Evolutionary conservation across 257 asterid genomes (phyloP), one percentile per base, ranked within the genome.

Genomic region (Fraxinus americana): DNA sequence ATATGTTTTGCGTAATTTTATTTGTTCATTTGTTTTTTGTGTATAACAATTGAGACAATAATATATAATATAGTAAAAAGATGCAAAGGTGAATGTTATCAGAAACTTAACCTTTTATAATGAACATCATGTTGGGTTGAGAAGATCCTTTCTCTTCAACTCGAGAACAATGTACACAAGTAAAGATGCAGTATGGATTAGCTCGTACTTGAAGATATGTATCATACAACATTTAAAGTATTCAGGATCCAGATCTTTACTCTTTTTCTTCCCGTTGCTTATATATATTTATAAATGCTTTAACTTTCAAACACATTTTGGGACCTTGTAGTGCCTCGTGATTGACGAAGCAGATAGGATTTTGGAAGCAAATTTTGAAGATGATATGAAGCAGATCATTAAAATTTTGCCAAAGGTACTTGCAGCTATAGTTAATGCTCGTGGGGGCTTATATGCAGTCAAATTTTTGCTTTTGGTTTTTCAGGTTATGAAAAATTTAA

Each of bases 331-430:
- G 99, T 93, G 98, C 84, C 97, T 96, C 27, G 72, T 91, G 69
- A 90, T 96, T 75, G 99, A 96, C 82, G 99, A 96, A 87, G 99
- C 99, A 78, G 99, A 96, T 81, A 85, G 99, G 88, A 93, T 96
- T 77, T 81, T 96, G 86, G 99, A 96, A 90, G 93, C 91, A 27
- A 96, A 96, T 77, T 96, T 96, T 78, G 99, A 93, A 87, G 94
- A 90, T 63, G 98, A 96, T 80, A 96, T 96, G 97, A 91, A 87
- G 87, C 94, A 89, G 76, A 93, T 96, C 66, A 85, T 92, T 35
- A 93, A 81, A 80, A 80, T 88, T 80, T 88, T 96, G 82, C 99
- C 99, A 0, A 96, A 96, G 97, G 99, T 96, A 89, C 61, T 43
- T 76, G 29, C 69, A 35, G 39, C 75, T 43, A 23, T 30, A 21